Evolutionary conservation across 129 eudicot genomes (phyloP), one percentile per base, ranked within the genome.

Genomic region (Chrysanthemum lavandulifolium): DNA sequence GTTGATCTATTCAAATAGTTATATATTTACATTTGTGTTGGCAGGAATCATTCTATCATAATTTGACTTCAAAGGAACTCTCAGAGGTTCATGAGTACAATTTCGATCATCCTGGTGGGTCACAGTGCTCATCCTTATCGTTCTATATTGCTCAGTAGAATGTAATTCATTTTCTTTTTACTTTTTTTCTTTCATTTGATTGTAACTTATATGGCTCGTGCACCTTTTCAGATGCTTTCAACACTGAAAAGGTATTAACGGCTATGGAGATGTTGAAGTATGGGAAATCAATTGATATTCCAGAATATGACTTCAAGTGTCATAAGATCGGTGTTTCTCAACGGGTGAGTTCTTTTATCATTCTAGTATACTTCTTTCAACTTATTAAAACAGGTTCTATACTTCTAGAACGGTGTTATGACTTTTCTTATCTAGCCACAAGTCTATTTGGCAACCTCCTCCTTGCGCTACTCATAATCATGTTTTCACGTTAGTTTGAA

Each of bases 21-120:
- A 5, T 36, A 52, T 48, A 76, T 67, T 43, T 74, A 69, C 65
- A 76, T 69, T 29, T 78, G 71, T 72, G 55, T 74, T 85, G 76
- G 71, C 87, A 95, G 99, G 99, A 95, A 80, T 95, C 99, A 14
- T 95, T 95, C 75, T 95, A 95, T 80, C 88, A 88, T 78, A 88
- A 78, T 83, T 75, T 95, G 86, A 86, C 89, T 10, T 68, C 92
- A 27, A 96, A 95, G 59, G 96, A 90, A 82, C 96, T 91, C 50
- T 72, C 86, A 73, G 86, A 83, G 77, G 97, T 86, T 74, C 87
- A 88, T 78, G 99, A 91, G 58, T 90, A 88, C 86, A 90, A 90
- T 82, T 95, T 90, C 61, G 97, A 91, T 80, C 99, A 95, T 79
- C 99, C 99, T 68, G 97, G 99, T 81, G 73, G 83, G 89, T 70